These are phyloP conservation scores for Sungouiozyma ichnusensis DNA, from an alignment of 805 yeast species.

Conservation along the genomic window DNA sequence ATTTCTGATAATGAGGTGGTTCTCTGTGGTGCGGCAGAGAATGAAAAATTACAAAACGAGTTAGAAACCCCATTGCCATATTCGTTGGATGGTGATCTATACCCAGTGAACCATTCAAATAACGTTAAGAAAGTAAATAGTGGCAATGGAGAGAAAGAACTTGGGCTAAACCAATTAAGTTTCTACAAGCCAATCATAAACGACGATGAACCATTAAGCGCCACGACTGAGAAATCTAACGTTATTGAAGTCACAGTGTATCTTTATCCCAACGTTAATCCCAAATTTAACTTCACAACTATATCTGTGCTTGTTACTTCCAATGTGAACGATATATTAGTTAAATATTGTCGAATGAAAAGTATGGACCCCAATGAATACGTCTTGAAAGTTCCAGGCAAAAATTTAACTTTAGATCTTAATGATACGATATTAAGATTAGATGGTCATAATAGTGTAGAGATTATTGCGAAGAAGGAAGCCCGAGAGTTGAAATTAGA, in stretches of 20 bases:
- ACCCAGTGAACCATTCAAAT: not conserved
- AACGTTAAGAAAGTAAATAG: conserved; percentile 1
- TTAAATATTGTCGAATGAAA: conserved; percentile 28
- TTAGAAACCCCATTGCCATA: conserved; percentile 44
- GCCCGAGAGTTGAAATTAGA: conserved; percentile 30
- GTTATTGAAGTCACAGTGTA: conserved; percentile 25
- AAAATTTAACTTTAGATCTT: conserved; percentile 26
- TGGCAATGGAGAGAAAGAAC: conserved; percentile 6
- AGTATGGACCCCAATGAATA: conserved; percentile 30
- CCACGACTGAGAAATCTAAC: conserved; percentile 20
- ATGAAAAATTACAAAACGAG: conserved; percentile 40
- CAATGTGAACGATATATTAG: conserved; percentile 29
- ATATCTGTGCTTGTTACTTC: conserved; percentile 28
- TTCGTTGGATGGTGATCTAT: conserved; percentile 9
- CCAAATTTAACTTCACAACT: conserved; percentile 21
- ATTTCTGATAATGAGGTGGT: conserved; percentile 81
- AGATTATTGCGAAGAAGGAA: conserved; percentile 33
- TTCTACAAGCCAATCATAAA: conserved; percentile 31
- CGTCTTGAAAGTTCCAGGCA: conserved; percentile 27
- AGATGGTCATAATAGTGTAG: conserved; percentile 34
- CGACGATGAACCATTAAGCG: conserved; percentile 8
- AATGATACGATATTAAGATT: conserved; percentile 33
- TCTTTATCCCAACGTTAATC: conserved; percentile 26
- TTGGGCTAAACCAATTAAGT: conserved; percentile 24
- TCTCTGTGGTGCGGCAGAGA: conserved; percentile 46